phyloP scores from a whole-genome alignment of 179 eudicot species.

The Drosera spatulata region DNA sequence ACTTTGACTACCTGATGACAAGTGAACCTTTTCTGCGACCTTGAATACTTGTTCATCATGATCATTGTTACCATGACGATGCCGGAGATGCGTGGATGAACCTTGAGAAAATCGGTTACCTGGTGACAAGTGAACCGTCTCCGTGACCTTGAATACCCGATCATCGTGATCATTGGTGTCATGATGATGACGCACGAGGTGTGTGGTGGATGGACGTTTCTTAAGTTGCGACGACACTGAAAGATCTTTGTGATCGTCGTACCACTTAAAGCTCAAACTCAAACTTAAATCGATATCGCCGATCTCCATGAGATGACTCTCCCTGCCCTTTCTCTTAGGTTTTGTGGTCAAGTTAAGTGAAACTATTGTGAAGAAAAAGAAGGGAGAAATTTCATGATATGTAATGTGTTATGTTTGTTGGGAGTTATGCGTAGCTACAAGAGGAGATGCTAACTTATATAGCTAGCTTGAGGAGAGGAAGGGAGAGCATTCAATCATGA shows the following conservation, averaged over 20 bases:
- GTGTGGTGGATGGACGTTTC: conserved; percentile 18
- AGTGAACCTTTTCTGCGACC: no score
- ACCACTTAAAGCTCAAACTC: conserved; percentile 28
- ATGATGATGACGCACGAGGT: neutral
- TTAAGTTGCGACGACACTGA: conserved; percentile 11
- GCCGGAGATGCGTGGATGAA: no score
- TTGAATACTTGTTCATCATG: no score
- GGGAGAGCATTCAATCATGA: conserved; percentile 22
- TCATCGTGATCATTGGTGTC: no score
- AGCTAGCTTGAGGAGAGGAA: no score
- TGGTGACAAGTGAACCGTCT: no score
- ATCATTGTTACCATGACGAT: no score
- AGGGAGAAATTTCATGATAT: neutral
- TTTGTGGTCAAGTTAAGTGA: conserved; percentile 3
- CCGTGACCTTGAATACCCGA: no score
- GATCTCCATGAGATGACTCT: conserved; percentile 11
- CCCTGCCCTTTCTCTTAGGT: conserved; percentile 5
- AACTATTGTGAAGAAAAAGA: neutral
- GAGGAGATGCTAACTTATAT: no score
- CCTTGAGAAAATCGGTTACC: no score
- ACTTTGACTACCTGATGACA: no score
- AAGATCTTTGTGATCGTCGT: conserved; percentile 4
- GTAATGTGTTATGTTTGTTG: neutral
- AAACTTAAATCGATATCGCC: conserved; percentile 38
- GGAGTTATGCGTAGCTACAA: neutral